Percentiles rank a stretch among this genome's conserved stretches.
phyloP scores from a whole-genome alignment of 2,329 filamentous ascomycete species.

The Colletotrichum abscissum region DNA sequence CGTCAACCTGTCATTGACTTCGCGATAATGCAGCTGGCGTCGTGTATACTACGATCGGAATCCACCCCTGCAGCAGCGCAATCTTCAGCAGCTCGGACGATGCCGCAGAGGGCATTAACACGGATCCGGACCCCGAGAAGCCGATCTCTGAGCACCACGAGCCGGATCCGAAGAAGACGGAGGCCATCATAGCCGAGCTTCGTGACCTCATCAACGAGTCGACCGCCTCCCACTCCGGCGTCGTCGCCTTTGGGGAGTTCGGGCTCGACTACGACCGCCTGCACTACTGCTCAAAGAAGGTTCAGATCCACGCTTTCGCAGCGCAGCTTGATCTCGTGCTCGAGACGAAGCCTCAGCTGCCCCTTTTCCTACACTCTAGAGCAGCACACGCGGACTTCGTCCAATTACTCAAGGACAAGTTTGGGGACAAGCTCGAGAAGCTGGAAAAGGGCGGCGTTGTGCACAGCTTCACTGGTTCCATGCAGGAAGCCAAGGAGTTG shows the following conservation, averaged over 20 bases:
- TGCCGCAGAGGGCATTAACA: slow-evolving; percentile 58
- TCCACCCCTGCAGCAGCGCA: slow-evolving; percentile 90
- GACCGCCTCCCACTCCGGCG: slow-evolving; percentile 56
- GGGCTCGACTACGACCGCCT: slow-evolving; percentile 96
- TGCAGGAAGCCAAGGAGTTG: slow-evolving; percentile 84
- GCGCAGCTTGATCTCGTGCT: slow-evolving; percentile 84
- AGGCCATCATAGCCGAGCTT: slow-evolving; percentile 68
- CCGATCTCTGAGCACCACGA: slow-evolving; percentile 61
- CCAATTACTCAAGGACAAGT: slow-evolving; percentile 69
- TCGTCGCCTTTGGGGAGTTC: slow-evolving; percentile 92
- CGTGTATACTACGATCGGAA: slow-evolving; percentile 91
- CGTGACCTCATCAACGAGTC: slow-evolving; percentile 71
- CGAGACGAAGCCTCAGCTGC: slow-evolving; percentile 76
- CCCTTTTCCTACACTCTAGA: slow-evolving; percentile 91
- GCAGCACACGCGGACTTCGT: slow-evolving; percentile 91
- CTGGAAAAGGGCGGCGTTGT: slow-evolving; percentile 85
- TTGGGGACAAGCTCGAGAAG: slow-evolving; percentile 68
- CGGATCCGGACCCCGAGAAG: slow-evolving; percentile 61
- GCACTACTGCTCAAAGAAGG: slow-evolving; percentile 80
- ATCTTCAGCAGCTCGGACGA: slow-evolving; percentile 73
- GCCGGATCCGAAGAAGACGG: slow-evolving; percentile 57
- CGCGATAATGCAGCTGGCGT: slow-evolving; percentile 68
- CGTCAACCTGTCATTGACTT: slow-evolving; percentile 24
- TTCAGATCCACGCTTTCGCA: slow-evolving; percentile 87
- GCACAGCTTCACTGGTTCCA: slow-evolving; percentile 92